Evolutionary conservation across 2,329 filamentous ascomycete genomes (phyloP), one percentile per base, ranked within the genome.

Genomic region (Fusarium sarcochroum): DNA sequence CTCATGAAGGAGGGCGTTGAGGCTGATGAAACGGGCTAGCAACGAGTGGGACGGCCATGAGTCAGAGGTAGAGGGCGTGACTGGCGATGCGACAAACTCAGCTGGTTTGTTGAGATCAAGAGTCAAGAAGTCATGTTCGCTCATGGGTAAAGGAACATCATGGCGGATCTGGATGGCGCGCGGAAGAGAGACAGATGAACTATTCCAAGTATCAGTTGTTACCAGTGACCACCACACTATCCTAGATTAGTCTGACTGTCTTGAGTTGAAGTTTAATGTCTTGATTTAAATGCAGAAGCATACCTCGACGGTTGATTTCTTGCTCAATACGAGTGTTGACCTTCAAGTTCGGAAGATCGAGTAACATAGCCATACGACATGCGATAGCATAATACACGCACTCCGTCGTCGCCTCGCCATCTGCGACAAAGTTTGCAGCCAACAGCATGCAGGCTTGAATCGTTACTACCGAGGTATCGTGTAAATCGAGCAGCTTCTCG

Each of bases 221-320:
- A 58, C 51, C 3, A 58, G 55, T n/a, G 55, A 58, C 55, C 55
- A 58, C 55, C 55, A 58, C 3, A 58, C 54, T 58, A 32, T 25
- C 23, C 23, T 5, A 25, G 23, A 25, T 25, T 7, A 25, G 23
- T 25, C 7, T 5, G 23, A 25, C 7, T 7, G 23, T 25, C 23
- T 25, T 7, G 4, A 30, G 13, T 1, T 18, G 15, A 57, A 17
- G 2, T 23, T 40, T 25, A 7, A 25, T 25, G 23, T 7, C 23
- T 25, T 25, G 23, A 25, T 7, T 5, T 5, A 25, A 25, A 5
- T 25, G 23, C 23, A 7, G 7, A 7, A 25, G 23, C 23, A 25
- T 25, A 54, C 48, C 50, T 53, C 50, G 25, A 4, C 50, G 34
- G 3, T 53, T 53, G 4, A 53, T 35, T 35, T 53, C 40, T 7